A percentile compares a stretch with the other conserved stretches of the same genome.
Conservation (phyloP, 169 alveolate species). For the Fabrea salina region DNA sequence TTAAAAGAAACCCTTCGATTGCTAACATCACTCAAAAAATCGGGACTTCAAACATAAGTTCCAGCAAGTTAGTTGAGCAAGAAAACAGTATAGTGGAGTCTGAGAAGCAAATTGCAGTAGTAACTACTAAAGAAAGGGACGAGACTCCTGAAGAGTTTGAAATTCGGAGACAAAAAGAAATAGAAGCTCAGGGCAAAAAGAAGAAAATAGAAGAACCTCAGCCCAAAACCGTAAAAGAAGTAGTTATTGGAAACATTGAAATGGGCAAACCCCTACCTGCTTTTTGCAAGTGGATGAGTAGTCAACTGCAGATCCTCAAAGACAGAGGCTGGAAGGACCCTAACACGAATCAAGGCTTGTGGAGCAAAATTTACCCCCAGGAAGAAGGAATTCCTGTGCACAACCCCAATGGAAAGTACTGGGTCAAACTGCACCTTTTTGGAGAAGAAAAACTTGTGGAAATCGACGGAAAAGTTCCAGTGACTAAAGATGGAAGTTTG, state of each 20-base stretch:
- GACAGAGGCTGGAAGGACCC: slow-evolving; percentile 77
- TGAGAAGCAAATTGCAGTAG: slow-evolving; percentile 38
- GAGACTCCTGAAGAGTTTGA: slow-evolving; percentile 82
- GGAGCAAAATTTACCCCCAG: slow-evolving; percentile 82
- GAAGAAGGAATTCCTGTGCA: slow-evolving; percentile 81
- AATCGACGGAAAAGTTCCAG: slow-evolving; percentile 83
- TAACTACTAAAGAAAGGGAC: slow-evolving; percentile 62
- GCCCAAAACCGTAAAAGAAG: slow-evolving; percentile 54
- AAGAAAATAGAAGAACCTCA: slow-evolving; percentile 43
- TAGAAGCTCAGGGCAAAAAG: slow-evolving; percentile 49
- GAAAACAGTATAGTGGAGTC: slow-evolving; percentile 44
- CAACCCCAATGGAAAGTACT: slow-evolving; percentile 81
- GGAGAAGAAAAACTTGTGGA: slow-evolving; percentile 83
- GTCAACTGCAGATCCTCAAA: slow-evolving; percentile 72
- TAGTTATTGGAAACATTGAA: slow-evolving; percentile 66
- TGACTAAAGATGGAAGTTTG: slow-evolving; percentile 61
- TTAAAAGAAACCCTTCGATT: slow-evolving; percentile 27
- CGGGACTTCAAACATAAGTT: slow-evolving; percentile 43
- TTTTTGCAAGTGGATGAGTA: slow-evolving; percentile 79
- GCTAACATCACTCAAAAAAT: slow-evolving; percentile 35
- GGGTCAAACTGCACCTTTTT: slow-evolving; percentile 74
- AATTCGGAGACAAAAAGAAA: slow-evolving; percentile 66
- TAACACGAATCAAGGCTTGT: slow-evolving; percentile 58
- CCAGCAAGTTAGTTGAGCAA: slow-evolving; percentile 32
- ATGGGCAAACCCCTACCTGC: slow-evolving; percentile 64